A percentile compares a stretch with the other conserved stretches of the same genome.
Evolutionary conservation across 345 rosid species (phyloP).

Genomic region (Eucalyptus marginata): DNA sequence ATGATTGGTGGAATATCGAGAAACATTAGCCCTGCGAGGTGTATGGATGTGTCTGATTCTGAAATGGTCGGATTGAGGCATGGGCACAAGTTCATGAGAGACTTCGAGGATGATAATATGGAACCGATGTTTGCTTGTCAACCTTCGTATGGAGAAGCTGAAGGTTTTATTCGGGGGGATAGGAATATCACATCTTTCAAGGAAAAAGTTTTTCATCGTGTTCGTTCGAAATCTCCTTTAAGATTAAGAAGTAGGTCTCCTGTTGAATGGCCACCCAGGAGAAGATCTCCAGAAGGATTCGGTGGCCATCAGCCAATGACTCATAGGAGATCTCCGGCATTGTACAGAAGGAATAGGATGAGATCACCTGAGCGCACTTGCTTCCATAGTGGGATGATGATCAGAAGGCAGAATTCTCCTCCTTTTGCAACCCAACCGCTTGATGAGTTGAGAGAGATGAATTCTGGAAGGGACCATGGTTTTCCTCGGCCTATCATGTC

Average conservation of each 20-base stretch:
- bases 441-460: constrained; percentile 53
- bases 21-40: constrained; percentile 24
- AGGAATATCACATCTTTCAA: constrained; percentile 36
- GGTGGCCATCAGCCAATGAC: constrained; percentile 48
- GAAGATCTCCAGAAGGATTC: constrained; percentile 65
- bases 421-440: constrained; percentile 35
- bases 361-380: constrained; percentile 62
- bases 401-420: constrained; percentile 67
- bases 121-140: constrained; percentile 34
- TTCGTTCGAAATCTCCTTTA: constrained; percentile 59
- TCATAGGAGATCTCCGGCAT: constrained; percentile 52
- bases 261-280: constrained; percentile 59
- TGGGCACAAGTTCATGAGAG: constrained; percentile 40
- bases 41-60: constrained; percentile 43
- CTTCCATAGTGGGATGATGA: constrained; percentile 40
- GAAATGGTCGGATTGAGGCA: constrained; percentile 50
- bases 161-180: constrained; percentile 39
- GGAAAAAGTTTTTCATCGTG: constrained; percentile 32
- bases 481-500: constrained; percentile 40
- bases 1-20: constrained; percentile 42
- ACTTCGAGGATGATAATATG: constrained; percentile 25
- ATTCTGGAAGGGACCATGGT: constrained; percentile 37
- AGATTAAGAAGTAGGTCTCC: constrained; percentile 54
- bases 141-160: constrained; percentile 44
- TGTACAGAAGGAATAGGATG: constrained; percentile 45